Evolutionary conservation across 805 yeast genomes (phyloP).

Genomic region (Candida berthetii): DNA sequence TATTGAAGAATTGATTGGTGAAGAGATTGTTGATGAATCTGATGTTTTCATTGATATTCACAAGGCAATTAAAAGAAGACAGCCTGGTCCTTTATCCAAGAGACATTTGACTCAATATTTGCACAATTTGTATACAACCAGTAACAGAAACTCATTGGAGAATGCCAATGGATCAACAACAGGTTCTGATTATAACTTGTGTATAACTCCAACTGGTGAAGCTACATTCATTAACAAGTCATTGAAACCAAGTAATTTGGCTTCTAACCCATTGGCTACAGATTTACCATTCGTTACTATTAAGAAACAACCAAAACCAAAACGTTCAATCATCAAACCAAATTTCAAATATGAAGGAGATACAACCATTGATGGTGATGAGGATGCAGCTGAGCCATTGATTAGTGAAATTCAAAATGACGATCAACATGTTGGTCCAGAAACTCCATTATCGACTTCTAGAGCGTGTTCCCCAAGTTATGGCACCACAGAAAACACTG

Average conservation of each 20-base stretch:
- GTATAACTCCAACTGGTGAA: neutral
- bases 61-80: slow-evolving; percentile 72
- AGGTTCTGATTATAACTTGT: too few species aligned
- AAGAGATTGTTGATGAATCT: slow-evolving; percentile 93
- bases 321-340: slow-evolving; percentile 4
- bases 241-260: slow-evolving; percentile 43
- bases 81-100: slow-evolving; percentile 71
- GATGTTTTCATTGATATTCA: slow-evolving; percentile 92
- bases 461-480: slow-evolving; percentile 15
- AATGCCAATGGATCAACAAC: neutral
- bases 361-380: slow-evolving; percentile 1
- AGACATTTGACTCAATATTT: slow-evolving; percentile 64
- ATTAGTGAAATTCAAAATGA: slow-evolving; percentile 2
- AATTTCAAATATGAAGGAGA: slow-evolving; percentile 15
- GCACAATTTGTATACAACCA: slow-evolving; percentile 48
- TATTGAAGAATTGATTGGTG: slow-evolving; percentile 97
- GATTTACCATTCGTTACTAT: slow-evolving; percentile 62
- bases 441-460: slow-evolving; percentile 3
- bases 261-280: slow-evolving; percentile 64
- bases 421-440: slow-evolving; percentile 1
- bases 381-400: neutral
- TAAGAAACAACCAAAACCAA: slow-evolving; percentile 44
- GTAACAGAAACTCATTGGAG: slow-evolving; percentile 39
- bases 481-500: slow-evolving; percentile 7
- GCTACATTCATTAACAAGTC: slow-evolving; percentile 2